These are phyloP conservation scores for Verbascum thapsus DNA, from an alignment of 257 asterid genomes.

Conservation along the genomic window DNA sequence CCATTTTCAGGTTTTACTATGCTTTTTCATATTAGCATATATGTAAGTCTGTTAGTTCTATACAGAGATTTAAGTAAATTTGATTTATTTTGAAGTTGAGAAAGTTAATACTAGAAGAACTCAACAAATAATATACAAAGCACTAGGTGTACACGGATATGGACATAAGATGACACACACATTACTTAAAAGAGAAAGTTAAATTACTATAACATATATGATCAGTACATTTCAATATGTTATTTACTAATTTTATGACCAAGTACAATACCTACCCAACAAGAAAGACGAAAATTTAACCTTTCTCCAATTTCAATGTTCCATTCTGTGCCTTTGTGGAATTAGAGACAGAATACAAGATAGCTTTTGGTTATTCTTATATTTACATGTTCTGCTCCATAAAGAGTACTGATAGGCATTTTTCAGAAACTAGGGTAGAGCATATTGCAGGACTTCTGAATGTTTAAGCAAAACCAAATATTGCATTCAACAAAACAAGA, in stretches of 20 bases:
- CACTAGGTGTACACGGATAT: background rate
- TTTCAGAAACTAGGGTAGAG: constrained; percentile 13
- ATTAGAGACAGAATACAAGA: background rate
- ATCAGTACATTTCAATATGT: too few species aligned
- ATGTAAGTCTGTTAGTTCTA: background rate
- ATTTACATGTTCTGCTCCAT: background rate
- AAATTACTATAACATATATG: too few species aligned
- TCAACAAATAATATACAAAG: too few species aligned
- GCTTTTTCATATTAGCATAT: background rate
- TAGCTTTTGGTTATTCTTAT: background rate
- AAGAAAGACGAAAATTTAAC: constrained; percentile 3
- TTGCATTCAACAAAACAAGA: constrained; percentile 18
- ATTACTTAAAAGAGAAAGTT: too few species aligned
- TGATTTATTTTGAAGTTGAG: background rate
- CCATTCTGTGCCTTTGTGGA: background rate
- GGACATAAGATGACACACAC: too few species aligned
- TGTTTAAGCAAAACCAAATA: background rate
- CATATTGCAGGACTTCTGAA: constrained; percentile 6
- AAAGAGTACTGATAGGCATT: background rate
- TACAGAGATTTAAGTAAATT: background rate
- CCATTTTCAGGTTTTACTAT: background rate
- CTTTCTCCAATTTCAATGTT: background rate
- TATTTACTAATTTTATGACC: background rate
- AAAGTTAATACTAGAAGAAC: too few species aligned
- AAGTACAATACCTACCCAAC: constrained; percentile 8